Percentiles rank a stretch among this genome's conserved stretches.
phyloP scores from a whole-genome alignment of 768 basidiomycete genomes.

The Boletus fagicola region DNA sequence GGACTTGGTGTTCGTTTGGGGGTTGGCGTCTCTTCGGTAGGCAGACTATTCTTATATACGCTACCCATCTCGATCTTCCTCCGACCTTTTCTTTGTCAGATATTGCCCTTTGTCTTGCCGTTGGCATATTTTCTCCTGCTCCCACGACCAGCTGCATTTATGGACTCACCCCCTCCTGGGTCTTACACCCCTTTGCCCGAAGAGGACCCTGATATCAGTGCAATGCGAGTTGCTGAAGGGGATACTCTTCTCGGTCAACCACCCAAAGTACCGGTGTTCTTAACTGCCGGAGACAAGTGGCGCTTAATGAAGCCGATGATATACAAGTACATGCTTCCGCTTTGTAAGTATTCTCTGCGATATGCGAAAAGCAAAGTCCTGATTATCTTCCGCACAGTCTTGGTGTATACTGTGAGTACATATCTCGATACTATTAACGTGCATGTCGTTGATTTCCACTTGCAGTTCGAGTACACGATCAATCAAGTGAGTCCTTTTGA shows the following conservation, averaged over 20 bases:
- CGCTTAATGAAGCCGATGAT: constrained; percentile 76
- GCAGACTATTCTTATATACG: constrained; percentile 22
- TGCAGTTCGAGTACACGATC: constrained; percentile 88
- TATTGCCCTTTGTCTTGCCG: constrained; percentile 81
- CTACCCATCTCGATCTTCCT: constrained; percentile 1
- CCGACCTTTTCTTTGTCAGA: constrained; percentile 37
- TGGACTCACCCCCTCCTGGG: constrained; percentile 37
- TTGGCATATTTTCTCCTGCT: constrained; percentile 75
- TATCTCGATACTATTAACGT: background rate
- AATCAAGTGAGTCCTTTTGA: constrained; percentile 58
- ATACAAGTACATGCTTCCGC: constrained; percentile 84
- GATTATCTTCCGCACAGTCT: constrained; percentile 38
- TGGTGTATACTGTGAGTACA: constrained; percentile 57
- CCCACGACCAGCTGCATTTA: constrained; percentile 56
- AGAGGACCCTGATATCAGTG: constrained; percentile 25
- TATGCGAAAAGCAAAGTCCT: constrained; percentile 5
- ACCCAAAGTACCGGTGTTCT: constrained; percentile 45
- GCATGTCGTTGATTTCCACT: constrained; percentile 7
- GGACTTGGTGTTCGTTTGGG: constrained; percentile 80
- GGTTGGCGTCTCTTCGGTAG: constrained; percentile 78
- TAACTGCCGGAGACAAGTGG: constrained; percentile 78
- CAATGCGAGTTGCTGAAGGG: constrained; percentile 28
- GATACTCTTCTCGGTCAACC: constrained; percentile 28
- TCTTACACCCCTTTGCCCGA: constrained; percentile 40
- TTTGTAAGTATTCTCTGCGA: constrained; percentile 57